These are phyloP conservation scores for Tripidium arundinaceum DNA, from an alignment of 202 grass and related monocot species.

Conservation along the genomic window DNA sequence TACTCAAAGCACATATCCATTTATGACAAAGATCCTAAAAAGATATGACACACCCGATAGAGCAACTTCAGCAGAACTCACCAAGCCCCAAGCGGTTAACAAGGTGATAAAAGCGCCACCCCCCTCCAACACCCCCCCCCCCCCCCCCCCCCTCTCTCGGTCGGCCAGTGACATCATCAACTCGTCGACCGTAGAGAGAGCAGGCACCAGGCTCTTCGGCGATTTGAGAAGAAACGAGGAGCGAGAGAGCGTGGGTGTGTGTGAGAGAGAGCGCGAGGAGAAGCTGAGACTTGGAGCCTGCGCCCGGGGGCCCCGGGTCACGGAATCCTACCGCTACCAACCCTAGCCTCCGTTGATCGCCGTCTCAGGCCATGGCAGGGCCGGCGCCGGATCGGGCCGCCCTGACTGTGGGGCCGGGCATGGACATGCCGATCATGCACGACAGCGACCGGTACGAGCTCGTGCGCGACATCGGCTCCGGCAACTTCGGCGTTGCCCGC, in stretches of 20 bases:
- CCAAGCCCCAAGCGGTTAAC: too few species aligned
- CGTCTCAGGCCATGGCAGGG: conserved; percentile 43
- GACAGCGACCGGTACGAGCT: conserved; percentile 81
- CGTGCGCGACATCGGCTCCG: conserved; percentile 71
- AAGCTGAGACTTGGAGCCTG: background rate
- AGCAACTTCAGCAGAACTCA: too few species aligned
- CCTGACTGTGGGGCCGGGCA: conserved; percentile 65
- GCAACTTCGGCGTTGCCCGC: conserved; percentile 78
- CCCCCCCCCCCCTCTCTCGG: background rate
- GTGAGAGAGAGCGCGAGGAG: background rate
- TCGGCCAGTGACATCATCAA: conserved; percentile 36
- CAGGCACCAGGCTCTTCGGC: conserved; percentile 15
- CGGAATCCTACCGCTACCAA: conserved; percentile 18
- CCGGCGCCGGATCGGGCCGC: conserved; percentile 57
- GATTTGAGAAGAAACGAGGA: conserved; percentile 24
- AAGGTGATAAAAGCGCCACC: too few species aligned
- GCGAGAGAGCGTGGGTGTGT: background rate
- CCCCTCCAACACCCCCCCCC: too few species aligned
- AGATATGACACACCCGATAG: too few species aligned
- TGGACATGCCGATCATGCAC: conserved; percentile 87
- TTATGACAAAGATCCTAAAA: too few species aligned
- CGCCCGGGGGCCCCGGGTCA: background rate
- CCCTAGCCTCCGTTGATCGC: conserved; percentile 11
- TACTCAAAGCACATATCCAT: too few species aligned
- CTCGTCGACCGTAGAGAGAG: background rate